Evolutionary conservation across 2,329 filamentous ascomycete genomes (phyloP).

Genomic region (Aspergillus quadrilineatus): DNA sequence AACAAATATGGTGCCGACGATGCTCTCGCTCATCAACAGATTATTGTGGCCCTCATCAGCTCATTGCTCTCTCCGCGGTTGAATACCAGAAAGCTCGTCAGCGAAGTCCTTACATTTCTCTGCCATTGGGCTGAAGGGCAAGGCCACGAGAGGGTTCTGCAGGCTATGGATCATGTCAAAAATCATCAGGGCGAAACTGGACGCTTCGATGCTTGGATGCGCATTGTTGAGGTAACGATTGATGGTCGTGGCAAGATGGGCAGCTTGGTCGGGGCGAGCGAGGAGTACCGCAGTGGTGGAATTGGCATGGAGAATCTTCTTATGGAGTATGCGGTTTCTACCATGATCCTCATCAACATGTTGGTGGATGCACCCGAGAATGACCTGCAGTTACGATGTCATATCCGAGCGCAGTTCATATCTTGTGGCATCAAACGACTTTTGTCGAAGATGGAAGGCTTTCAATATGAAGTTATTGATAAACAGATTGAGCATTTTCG

Average conservation of each 20-base stretch:
- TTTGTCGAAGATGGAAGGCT: constrained; percentile 93
- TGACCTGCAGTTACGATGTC: constrained; percentile 86
- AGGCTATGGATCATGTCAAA: constrained; percentile 90
- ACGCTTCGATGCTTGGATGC: constrained; percentile 97
- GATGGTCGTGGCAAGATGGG: constrained; percentile 99
- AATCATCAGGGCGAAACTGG: constrained; percentile 85
- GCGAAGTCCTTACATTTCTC: constrained; percentile 92
- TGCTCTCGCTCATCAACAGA: constrained; percentile 83
- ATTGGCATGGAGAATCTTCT: constrained; percentile 98
- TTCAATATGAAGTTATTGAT: constrained; percentile 97
- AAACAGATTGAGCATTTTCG: constrained; percentile 95
- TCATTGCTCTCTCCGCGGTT: constrained; percentile 86
- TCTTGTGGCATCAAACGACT: constrained; percentile 94
- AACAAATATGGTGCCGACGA: constrained; percentile 99
- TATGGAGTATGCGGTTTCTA: constrained; percentile 98
- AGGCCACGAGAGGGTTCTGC: constrained; percentile 89
- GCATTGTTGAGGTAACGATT: constrained; percentile 92
- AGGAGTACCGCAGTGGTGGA: constrained; percentile 91
- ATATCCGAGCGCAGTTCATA: constrained; percentile 93
- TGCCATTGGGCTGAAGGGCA: constrained; percentile 90
- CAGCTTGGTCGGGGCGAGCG: constrained; percentile 91
- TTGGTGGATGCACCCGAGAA: constrained; percentile 86
- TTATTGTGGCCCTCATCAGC: constrained; percentile 81
- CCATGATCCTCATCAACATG: constrained; percentile 94
- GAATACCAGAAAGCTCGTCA: constrained; percentile 90